Conservation (phyloP, 176 grass and related monocot species). For the Saccharum spontaneum region DNA sequence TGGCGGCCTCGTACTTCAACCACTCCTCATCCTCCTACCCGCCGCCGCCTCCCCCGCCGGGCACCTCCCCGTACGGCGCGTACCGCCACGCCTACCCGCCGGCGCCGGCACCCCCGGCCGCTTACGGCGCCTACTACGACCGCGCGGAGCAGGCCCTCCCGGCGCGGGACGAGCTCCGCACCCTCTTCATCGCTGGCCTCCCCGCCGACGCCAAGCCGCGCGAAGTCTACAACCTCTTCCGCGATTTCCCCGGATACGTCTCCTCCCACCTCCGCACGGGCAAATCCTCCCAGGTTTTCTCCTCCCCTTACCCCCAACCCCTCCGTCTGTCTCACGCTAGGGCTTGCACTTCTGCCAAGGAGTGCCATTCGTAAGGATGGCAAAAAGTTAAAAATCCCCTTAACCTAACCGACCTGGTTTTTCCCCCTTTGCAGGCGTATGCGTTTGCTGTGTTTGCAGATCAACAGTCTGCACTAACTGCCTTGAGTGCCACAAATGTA, state of each 20-base stretch:
- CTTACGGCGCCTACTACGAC: constrained; percentile 48
- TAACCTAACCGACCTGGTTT: constrained; percentile 18
- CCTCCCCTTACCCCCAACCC: not conserved
- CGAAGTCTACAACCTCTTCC: constrained; percentile 96
- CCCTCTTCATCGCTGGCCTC: constrained; percentile 86
- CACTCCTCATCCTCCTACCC: constrained; percentile 46
- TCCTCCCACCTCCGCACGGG: constrained; percentile 66
- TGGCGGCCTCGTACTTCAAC: constrained; percentile 65
- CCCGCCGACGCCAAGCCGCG: constrained; percentile 73
- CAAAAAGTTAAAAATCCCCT: too few species aligned
- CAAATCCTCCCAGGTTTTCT: constrained; percentile 64
- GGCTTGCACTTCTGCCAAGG: not conserved
- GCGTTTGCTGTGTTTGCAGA: constrained; percentile 87
- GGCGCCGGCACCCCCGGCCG: constrained; percentile 2
- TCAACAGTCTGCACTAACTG: constrained; percentile 75
- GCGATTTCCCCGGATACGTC: constrained; percentile 82
- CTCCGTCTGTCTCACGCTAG: not conserved
- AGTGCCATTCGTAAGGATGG: too few species aligned
- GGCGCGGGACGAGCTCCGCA: constrained; percentile 66
- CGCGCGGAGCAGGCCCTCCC: constrained; percentile 33
- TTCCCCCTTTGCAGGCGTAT: constrained; percentile 50
- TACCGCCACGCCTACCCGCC: constrained; percentile 41
- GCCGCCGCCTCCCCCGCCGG: constrained; percentile 43
- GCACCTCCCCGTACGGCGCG: constrained; percentile 41
- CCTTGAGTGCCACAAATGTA: constrained; percentile 81